Conservation (phyloP, 306 rosid species). For the Glycine latifolia region DNA sequence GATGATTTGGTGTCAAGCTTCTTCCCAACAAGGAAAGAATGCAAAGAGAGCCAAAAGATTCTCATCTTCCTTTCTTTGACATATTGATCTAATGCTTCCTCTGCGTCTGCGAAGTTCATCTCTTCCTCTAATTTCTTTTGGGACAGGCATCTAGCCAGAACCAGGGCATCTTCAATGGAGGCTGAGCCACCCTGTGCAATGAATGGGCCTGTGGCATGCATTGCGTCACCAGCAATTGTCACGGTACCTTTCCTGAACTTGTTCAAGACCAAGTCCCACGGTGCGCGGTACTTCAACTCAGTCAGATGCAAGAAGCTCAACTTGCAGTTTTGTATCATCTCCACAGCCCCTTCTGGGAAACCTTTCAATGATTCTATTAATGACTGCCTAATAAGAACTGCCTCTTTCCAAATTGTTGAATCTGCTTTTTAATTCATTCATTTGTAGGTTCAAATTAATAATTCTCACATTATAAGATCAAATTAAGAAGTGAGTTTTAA, state of each 20-base stretch:
- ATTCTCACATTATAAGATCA: background rate
- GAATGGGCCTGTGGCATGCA: conserved; percentile 76
- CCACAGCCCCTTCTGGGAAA: conserved; percentile 44
- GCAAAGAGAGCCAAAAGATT: conserved; percentile 52
- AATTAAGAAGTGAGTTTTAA: background rate
- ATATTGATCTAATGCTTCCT: conserved; percentile 59
- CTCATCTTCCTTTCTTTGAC: conserved; percentile 66
- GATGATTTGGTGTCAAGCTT: conserved; percentile 40
- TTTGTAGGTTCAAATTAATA: too few species aligned
- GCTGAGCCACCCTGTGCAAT: conserved; percentile 73
- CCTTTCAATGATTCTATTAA: conserved; percentile 46
- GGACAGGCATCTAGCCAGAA: conserved; percentile 60
- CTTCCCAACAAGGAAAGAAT: conserved; percentile 57
- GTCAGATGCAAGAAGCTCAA: conserved; percentile 50
- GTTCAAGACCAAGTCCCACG: conserved; percentile 53
- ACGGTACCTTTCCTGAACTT: conserved; percentile 52
- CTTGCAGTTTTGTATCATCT: conserved; percentile 54
- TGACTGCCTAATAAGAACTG: conserved; percentile 47
- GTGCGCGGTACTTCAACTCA: conserved; percentile 51
- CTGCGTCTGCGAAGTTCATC: background rate
- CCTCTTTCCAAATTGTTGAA: conserved; percentile 47
- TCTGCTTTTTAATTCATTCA: conserved; percentile 35
- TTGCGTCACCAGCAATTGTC: conserved; percentile 75
- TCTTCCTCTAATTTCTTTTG: background rate
- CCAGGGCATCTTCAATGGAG: conserved; percentile 63